Conservation (phyloP, 2,329 filamentous ascomycete genomes). For the Setomelanomma holmii region DNA sequence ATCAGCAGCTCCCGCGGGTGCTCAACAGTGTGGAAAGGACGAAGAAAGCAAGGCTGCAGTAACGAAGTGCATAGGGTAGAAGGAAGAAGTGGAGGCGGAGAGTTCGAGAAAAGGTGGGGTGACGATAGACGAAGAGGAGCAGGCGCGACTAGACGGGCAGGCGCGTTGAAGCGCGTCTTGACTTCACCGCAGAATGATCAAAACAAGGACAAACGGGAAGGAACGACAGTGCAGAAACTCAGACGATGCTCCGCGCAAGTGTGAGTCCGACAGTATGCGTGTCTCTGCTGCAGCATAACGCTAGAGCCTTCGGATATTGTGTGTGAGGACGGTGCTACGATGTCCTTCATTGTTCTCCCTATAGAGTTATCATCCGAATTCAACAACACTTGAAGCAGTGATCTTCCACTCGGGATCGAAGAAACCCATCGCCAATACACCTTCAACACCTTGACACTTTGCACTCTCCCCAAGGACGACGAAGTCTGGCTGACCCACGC, state of each 20-base stretch:
- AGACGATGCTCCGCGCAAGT: no score
- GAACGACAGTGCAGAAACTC: no score
- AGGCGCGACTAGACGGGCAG: conserved; percentile 18
- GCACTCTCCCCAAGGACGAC: conserved; percentile 57
- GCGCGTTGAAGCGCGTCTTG: conserved; percentile 11
- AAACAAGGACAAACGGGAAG: conserved; percentile 14
- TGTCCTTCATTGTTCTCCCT: not conserved
- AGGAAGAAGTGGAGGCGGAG: conserved; percentile 13
- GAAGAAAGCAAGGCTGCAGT: conserved; percentile 19
- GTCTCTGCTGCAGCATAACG: not conserved
- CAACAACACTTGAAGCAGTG: conserved; percentile 54
- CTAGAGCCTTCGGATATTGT: no score
- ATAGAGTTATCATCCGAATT: conserved; percentile 6
- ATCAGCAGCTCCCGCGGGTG: conserved; percentile 22
- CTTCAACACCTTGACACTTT: conserved; percentile 60
- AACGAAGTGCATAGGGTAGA: conserved; percentile 7
- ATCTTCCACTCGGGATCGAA: conserved; percentile 63
- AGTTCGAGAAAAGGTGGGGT: conserved; percentile 20
- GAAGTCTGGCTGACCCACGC: conserved; percentile 65
- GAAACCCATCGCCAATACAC: conserved; percentile 62
- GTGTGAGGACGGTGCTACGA: no score
- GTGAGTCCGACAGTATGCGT: not conserved
- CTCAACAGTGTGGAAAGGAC: conserved; percentile 24
- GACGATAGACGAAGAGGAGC: conserved; percentile 7
- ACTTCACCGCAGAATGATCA: not conserved